Base-by-base conservation (phyloP, 2,329 filamentous ascomycete genomes). In the Albophoma yamanashiensis region DNA sequence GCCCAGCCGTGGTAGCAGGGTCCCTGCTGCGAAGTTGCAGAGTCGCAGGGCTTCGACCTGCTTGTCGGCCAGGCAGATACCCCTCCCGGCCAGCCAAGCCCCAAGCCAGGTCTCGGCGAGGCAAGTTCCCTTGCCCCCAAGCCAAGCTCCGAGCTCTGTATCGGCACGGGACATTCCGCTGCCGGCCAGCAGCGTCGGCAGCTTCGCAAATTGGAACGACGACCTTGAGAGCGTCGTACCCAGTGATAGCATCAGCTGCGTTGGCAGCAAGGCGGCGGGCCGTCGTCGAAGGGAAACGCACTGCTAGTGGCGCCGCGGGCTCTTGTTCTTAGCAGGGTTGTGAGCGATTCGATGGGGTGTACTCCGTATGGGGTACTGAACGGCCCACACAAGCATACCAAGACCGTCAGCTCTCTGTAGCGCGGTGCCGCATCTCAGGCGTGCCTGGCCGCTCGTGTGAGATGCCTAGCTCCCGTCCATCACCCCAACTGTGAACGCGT, bases 171-270 rank as follows among this genome's bases (percentile, higher is more conserved):
- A 74, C 27, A 66, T 76, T 20, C 69, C 74, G n/a, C 67, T 78
- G 31, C 77, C 79, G 1, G 66, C 67, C 27, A 80, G 78, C 59
- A 70, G 70, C 3, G 69, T 71, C 4, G 76, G 77, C 14, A 75
- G 75, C 57, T 70, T 75, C 43, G 72, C 71, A 11, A 68, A 71
- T 47, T 76, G 74, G 69, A 77, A 80, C 12, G 77, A 80, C 45
- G 81, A 84, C 63, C 70, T 73, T 58, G 78, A 75, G 56, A 85
- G 81, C 65, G 73, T 87, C 42, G 82, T 78, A 52, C 84, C 84
- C 1, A 81, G 78, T 65, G 84, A 87, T 67, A 86, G 83, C 66
- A 84, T 87, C 60, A 85, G 82, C 68, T 83, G 81, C 64, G 76
- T 85, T n/a, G 83, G 82, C 27, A 76, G 65, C 61, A 69, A 67